Base-by-base conservation (phyloP, 768 basidiomycete species). In the Termitomyces sp. region DNA sequence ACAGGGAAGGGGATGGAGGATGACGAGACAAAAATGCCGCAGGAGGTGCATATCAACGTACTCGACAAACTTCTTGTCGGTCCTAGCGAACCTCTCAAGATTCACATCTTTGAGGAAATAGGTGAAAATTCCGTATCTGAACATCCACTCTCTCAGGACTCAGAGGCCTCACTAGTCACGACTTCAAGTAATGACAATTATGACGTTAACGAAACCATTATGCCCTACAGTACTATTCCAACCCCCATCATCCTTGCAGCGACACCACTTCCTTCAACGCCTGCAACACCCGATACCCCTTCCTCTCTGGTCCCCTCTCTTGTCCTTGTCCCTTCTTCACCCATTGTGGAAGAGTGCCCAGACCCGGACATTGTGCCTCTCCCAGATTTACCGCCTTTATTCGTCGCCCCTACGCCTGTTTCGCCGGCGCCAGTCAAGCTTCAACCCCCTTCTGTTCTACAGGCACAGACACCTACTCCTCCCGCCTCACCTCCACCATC, bases 341-440 rank as follows among this genome's bases (percentile, higher is more conserved):
- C 48, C 21, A n/a, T 38, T 28, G 11, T 22, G n/a, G 60, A 64
- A 21, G 60, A 67, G 9, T 66, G 65, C 56, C 68, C 71, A 7
- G 77, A 79, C 57, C 77, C 77, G 0, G 76, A 76, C 15, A 56
- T 77, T 5, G 69, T 77, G 14, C 74, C 77, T 5, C 69, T 79
- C 2, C 75, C 72, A 24, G 65, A 64, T 0, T 45, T 58, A 22
- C 49, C 60, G 24, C 35, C 41, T 30, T 38, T 14, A n/a, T 22
- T 21, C 10, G 44, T 59, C 28, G 22, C 51, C 19, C 41, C 40
- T 40, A 48, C 60, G 60, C 60, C 62, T 32, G 55, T 54, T 47
- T 57, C 58, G 14, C 57, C 63, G 30, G 55, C 60, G 45, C 43
- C 59, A 45, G n/a, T 52, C 47, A 54, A 58, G 32, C 10, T 30